phyloP scores from a whole-genome alignment of 192 early-diverging fungal genomes.

The Rhizoclosmatium globosum region DNA sequence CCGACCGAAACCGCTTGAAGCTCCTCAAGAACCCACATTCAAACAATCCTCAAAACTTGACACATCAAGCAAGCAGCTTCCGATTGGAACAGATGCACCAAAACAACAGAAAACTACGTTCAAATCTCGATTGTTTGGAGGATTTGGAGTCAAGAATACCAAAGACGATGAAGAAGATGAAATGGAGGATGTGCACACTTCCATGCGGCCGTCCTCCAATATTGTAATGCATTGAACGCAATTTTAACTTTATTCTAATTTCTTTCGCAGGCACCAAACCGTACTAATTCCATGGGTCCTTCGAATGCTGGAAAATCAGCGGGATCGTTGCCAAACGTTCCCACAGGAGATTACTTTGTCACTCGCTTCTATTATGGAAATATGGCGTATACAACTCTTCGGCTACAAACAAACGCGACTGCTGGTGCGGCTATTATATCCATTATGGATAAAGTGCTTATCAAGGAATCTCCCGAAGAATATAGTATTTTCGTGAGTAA shows the following conservation, averaged over 20 bases:
- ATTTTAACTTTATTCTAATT: not conserved
- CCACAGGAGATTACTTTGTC: constrained; percentile 22
- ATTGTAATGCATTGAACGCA: not conserved
- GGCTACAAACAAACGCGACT: constrained; percentile 40
- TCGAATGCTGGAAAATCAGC: not conserved
- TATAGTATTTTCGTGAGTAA: constrained; percentile 50
- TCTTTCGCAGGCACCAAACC: not conserved
- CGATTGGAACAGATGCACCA: not conserved
- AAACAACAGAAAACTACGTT: not conserved
- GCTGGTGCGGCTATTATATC: constrained; percentile 31
- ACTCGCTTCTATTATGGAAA: constrained; percentile 57
- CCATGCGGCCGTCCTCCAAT: not conserved
- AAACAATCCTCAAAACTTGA: not conserved
- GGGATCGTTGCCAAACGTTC: not conserved
- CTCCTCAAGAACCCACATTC: constrained; percentile 3
- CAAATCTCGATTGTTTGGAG: constrained; percentile 23
- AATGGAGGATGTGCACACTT: not conserved
- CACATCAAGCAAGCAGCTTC: not conserved
- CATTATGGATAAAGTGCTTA: constrained; percentile 48
- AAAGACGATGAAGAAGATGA: constrained; percentile 17
- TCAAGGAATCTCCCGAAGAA: constrained; percentile 47
- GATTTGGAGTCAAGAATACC: constrained; percentile 11
- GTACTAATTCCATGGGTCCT: too few species aligned
- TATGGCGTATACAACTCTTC: constrained; percentile 52
- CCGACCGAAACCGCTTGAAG: constrained; percentile 11